These are phyloP conservation scores for Micractinium sp. DNA, from an alignment of 139 green algal species.

Conservation along the genomic window DNA sequence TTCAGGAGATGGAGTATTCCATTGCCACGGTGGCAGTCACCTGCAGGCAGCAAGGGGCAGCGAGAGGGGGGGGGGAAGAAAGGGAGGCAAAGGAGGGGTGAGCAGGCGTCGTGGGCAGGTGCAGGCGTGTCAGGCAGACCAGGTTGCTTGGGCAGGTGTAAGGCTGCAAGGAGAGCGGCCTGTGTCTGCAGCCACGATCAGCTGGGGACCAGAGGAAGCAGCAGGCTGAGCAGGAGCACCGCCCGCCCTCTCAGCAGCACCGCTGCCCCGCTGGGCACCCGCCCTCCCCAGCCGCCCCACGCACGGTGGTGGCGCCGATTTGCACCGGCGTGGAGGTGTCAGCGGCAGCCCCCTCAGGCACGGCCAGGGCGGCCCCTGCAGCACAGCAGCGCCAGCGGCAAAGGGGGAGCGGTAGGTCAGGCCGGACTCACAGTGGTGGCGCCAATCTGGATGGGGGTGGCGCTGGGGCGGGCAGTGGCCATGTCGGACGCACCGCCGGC, in stretches of 20 bases:
- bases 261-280: not conserved
- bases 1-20: not conserved
- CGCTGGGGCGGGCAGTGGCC: not conserved
- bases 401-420: not conserved
- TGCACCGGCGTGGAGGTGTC: not conserved
- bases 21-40: not conserved
- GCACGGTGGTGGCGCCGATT: not conserved
- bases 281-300: not conserved
- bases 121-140: too few relatives aligned
- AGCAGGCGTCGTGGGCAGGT: not conserved
- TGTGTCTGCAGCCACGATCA: too few relatives aligned
- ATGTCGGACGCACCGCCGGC: not conserved
- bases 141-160: not conserved
- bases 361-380: not conserved
- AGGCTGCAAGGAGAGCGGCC: not conserved
- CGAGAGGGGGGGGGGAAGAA: not conserved
- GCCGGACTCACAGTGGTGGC: not conserved
- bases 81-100: not conserved
- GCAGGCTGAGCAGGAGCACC: too few relatives aligned
- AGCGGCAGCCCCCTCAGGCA: not conserved
- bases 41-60: not conserved
- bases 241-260: not conserved
- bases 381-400: not conserved
- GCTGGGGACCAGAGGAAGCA: too few relatives aligned
- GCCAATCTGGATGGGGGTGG: conserved; percentile 15